Base-by-base conservation (phyloP, 2,329 filamentous ascomycete genomes). In the Colletotrichum orchidophilum region DNA sequence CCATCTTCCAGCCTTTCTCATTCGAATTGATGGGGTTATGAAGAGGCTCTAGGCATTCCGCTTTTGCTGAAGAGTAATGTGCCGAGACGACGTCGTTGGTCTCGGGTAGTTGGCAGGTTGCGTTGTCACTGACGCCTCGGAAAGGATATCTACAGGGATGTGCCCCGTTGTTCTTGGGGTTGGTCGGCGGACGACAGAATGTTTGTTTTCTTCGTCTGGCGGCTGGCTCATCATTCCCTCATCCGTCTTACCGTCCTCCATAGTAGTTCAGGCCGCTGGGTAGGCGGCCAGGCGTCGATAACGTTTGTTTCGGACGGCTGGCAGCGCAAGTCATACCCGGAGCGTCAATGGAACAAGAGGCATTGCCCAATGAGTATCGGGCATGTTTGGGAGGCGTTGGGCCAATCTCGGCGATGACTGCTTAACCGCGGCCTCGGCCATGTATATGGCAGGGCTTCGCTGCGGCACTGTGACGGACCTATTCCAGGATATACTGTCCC, bases 381-480 rank as follows among this genome's bases (percentile, higher is more conserved):
- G 39, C 7, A 63, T n/a, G 58, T 11, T 31, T 35, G 27, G 5
- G 6, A 21, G 9, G 29, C 53, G 29, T 54, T 46, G 58, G 39
- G 50, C 46, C 13, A 42, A 54, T 26, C 26, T 24, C 15, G 52
- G n/a, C 21, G 49, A 53, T 35, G 66, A 70, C 46, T 42, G 27
- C 33, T 35, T 15, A n/a, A 29, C 33, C 39, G 55, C 66, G 66
- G 62, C 46, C 35, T 70, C 54, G 13, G 55, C 21, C 62, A 66
- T 15, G 46, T 55, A 55, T 35, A 26, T 35, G 24, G 46, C 42
- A 33, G 66, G 66, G 31, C 66, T 54, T 55, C 54, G 54, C 46
- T 60, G 53, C 54, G 66, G 62, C 18, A 60, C 27, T 39, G 54
- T 70, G 66, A 70, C 54, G 66, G 66, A 70, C 54, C 62, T 54